These are phyloP conservation scores for Apiotrichum siamense DNA, from an alignment of 1,284 basidiomycete genomes.

Conservation along the genomic window DNA sequence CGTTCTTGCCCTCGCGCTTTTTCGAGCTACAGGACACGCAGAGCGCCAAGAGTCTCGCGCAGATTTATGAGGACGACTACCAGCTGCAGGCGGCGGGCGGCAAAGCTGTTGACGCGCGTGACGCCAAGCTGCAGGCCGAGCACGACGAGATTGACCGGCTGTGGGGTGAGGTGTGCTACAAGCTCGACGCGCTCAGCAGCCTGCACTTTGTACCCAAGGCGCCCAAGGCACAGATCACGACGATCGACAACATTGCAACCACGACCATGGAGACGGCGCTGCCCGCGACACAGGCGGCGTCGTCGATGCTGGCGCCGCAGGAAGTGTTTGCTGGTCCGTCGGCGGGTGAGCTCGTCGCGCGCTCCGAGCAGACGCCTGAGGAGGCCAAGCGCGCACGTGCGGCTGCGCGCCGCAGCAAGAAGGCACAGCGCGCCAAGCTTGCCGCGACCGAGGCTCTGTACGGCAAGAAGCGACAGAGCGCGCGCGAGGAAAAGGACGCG, in stretches of 20 bases:
- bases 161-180: slow-evolving; percentile 81
- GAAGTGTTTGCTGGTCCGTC: slow-evolving; percentile 68
- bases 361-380: slow-evolving; percentile 74
- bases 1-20: slow-evolving; percentile 83
- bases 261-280: slow-evolving; percentile 86
- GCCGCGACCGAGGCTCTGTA: slow-evolving; percentile 64
- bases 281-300: slow-evolving; percentile 68
- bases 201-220: slow-evolving; percentile 95
- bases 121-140: slow-evolving; percentile 81
- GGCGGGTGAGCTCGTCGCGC: slow-evolving; percentile 55
- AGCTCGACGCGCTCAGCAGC: slow-evolving; percentile 89
- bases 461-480: slow-evolving; percentile 51
- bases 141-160: slow-evolving; percentile 75
- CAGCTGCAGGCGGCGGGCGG: slow-evolving; percentile 54
- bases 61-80: slow-evolving; percentile 95
- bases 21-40: slow-evolving; percentile 87
- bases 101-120: slow-evolving; percentile 64
- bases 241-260: slow-evolving; percentile 75
- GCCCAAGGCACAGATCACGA: slow-evolving; percentile 86
- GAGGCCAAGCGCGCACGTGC: slow-evolving; percentile 70
- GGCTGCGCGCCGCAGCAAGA: slow-evolving; percentile 69
- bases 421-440: slow-evolving; percentile 64
- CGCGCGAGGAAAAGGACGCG: slow-evolving; percentile 73
- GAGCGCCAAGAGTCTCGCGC: slow-evolving; percentile 80
- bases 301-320: slow-evolving; percentile 86